Evolutionary conservation across 495 filamentous ascomycete species (phyloP).

Genomic region (Penicillium angulare): DNA sequence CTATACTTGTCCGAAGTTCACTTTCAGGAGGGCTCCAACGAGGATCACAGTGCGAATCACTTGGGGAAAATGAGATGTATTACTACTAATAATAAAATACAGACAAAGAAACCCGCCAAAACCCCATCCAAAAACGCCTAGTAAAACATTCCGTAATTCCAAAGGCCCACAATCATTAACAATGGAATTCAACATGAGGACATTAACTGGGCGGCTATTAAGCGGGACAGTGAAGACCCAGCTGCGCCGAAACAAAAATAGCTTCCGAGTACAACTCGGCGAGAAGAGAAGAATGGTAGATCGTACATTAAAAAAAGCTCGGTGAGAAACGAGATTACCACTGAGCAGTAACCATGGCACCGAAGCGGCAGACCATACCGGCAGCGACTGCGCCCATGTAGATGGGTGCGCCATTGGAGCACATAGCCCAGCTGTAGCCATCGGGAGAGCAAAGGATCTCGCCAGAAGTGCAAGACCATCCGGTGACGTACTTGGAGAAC

Average conservation of each 20-base stretch:
- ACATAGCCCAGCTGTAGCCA: slow-evolving; percentile 37
- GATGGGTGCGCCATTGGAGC: slow-evolving; percentile 29
- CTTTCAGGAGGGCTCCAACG: too few species aligned
- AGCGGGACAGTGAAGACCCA: neutral
- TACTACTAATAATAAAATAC: slow-evolving; percentile 1
- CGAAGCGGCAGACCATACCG: slow-evolving; percentile 38
- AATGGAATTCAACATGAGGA: slow-evolving; percentile 14
- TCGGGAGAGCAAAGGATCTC: slow-evolving; percentile 40
- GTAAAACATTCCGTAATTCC: neutral
- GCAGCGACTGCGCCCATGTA: slow-evolving; percentile 42
- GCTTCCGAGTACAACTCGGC: slow-evolving; percentile 1
- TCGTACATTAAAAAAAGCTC: neutral
- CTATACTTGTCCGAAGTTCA: too few species aligned
- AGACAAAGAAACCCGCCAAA: neutral
- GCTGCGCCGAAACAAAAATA: slow-evolving; percentile 3
- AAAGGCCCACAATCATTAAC: slow-evolving; percentile 13
- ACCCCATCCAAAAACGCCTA: neutral
- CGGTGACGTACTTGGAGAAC: slow-evolving; percentile 14
- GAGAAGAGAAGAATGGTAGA: slow-evolving; percentile 2
- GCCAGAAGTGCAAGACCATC: slow-evolving; percentile 24
- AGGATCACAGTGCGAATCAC: too few species aligned
- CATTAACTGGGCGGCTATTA: slow-evolving; percentile 9
- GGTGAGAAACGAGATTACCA: neutral
- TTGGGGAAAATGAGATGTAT: too few species aligned
- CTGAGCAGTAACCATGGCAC: slow-evolving; percentile 22